phyloP scores from a whole-genome alignment of 345 rosid species.

The Acer saccharum region DNA sequence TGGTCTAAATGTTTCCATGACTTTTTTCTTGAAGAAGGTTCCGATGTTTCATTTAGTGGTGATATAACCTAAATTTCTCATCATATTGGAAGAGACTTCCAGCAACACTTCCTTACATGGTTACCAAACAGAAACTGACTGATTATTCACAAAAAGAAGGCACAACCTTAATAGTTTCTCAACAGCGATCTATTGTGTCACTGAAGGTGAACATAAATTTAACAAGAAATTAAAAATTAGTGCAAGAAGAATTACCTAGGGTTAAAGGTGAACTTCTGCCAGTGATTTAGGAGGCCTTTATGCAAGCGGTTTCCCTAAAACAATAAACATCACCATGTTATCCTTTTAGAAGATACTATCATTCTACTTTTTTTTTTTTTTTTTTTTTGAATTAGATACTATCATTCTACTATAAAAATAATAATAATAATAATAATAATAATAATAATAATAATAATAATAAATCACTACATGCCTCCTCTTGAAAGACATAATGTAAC shows the following conservation, averaged over 20 bases:
- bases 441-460: no score
- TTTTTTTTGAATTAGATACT: no score
- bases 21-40: neutral
- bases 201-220: neutral
- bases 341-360: neutral
- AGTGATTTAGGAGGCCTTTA: slow-evolving; percentile 84
- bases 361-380: neutral
- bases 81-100: neutral
- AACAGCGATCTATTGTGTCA: neutral
- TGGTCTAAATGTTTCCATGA: neutral
- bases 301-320: slow-evolving; percentile 82
- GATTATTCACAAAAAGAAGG: slow-evolving; percentile 4
- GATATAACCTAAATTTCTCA: neutral
- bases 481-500: neutral
- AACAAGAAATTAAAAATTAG: neutral
- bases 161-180: neutral
- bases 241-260: slow-evolving; percentile 65
- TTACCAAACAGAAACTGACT: slow-evolving; percentile 1
- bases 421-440: no score
- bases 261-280: slow-evolving; percentile 97
- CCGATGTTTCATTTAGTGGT: neutral
- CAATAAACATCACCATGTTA: slow-evolving; percentile 14
- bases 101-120: neutral
- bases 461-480: neutral
- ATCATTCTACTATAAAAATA: neutral